A percentile compares a stretch with the other conserved stretches of the same genome.
Evolutionary conservation across 208 protist genomes (phyloP).

Genomic region (Crithidia brevicula): DNA sequence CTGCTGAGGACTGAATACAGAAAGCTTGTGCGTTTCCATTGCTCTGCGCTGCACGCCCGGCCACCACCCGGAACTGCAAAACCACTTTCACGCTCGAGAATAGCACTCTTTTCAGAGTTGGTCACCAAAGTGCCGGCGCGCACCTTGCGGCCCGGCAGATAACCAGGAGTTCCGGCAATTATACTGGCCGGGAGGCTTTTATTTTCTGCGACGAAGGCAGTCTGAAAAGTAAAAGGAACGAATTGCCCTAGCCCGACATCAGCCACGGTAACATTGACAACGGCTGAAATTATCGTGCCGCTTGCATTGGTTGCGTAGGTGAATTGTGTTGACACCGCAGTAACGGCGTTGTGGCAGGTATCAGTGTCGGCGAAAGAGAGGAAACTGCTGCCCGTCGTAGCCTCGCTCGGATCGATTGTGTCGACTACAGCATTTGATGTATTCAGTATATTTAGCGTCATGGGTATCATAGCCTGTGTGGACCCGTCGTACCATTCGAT

Average conservation of each 20-base stretch:
- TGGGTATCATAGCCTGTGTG: conserved; percentile 23
- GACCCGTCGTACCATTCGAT: conserved; percentile 14
- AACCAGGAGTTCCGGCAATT: conserved; percentile 65
- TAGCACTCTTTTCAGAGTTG: conserved; percentile 37
- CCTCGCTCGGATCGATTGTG: conserved; percentile 30
- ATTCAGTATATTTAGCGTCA: conserved; percentile 44
- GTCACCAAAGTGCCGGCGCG: conserved; percentile 52
- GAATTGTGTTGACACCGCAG: conserved; percentile 34
- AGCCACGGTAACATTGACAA: conserved; percentile 29
- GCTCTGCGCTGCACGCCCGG: conserved; percentile 33
- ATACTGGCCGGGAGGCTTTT: conserved; percentile 38
- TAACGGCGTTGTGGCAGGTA: conserved; percentile 62
- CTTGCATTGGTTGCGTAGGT: conserved; percentile 40
- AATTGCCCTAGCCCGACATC: conserved; percentile 31
- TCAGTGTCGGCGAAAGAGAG: conserved; percentile 33
- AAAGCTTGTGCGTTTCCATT: conserved; percentile 52
- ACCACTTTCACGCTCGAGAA: conserved; percentile 56
- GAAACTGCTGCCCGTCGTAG: conserved; percentile 19
- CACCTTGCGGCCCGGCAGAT: conserved; percentile 49
- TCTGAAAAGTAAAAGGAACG: conserved; percentile 50
- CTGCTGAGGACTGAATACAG: conserved; percentile 61
- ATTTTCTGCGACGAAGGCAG: conserved; percentile 38
- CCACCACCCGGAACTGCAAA: conserved; percentile 77
- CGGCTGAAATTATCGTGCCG: conserved; percentile 30
- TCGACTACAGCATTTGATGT: conserved; percentile 33